Conservation (phyloP, 495 filamentous ascomycete species). For the Tuber aestivum region DNA sequence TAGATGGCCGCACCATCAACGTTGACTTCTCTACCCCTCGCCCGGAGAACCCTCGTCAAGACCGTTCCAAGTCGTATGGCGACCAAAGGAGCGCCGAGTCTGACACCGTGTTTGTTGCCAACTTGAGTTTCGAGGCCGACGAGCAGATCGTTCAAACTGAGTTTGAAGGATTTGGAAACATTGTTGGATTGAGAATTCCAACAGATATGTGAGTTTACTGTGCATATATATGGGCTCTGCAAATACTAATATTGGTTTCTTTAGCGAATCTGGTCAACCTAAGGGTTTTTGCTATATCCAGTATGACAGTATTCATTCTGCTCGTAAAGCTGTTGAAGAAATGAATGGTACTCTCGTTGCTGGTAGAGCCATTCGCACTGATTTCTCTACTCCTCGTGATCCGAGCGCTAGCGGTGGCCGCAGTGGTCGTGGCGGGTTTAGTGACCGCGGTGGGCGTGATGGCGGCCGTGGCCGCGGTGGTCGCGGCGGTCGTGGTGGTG, state of each 20-base stretch:
- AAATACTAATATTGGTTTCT: slow-evolving; percentile 44
- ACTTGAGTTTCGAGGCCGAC: slow-evolving; percentile 76
- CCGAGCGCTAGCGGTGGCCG: slow-evolving; percentile 52
- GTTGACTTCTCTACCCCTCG: slow-evolving; percentile 81
- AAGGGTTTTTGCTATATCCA: slow-evolving; percentile 96
- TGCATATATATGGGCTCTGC: background rate
- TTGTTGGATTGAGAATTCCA: slow-evolving; percentile 78
- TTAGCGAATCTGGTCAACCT: slow-evolving; percentile 68
- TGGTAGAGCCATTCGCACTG: slow-evolving; percentile 77
- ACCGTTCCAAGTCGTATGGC: slow-evolving; percentile 69
- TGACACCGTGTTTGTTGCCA: slow-evolving; percentile 90
- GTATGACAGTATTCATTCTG: slow-evolving; percentile 77
- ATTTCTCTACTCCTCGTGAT: slow-evolving; percentile 76
- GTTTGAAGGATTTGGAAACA: slow-evolving; percentile 64
- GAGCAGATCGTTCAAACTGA: slow-evolving; percentile 67
- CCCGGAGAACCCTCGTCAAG: slow-evolving; percentile 52
- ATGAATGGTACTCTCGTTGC: slow-evolving; percentile 70
- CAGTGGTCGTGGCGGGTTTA: slow-evolving; percentile 44
- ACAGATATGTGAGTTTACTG: slow-evolving; percentile 62
- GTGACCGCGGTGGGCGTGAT: slow-evolving; percentile 28
- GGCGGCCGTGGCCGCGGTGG: slow-evolving; percentile 37
- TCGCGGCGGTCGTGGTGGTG: slow-evolving; percentile 47
- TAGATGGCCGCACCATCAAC: slow-evolving; percentile 82
- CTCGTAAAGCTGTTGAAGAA: slow-evolving; percentile 65
- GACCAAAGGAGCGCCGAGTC: slow-evolving; percentile 67